These are phyloP conservation scores for Globisporangium radiosum DNA, from an alignment of 352 stramenopile genomes.

Conservation along the genomic window DNA sequence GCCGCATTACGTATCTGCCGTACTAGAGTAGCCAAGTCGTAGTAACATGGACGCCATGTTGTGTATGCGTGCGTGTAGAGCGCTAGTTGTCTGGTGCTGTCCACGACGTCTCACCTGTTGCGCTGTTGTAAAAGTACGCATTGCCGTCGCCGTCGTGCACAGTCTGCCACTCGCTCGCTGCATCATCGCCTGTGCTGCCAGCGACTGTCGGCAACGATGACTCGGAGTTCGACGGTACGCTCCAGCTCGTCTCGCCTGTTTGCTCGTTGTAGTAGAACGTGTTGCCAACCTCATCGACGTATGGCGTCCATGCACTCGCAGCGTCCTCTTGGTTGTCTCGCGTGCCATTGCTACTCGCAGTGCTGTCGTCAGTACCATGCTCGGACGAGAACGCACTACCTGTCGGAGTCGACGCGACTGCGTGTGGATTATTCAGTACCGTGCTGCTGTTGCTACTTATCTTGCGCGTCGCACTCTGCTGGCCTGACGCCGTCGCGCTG, in stretches of 20 bases:
- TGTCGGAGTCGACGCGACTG: background rate
- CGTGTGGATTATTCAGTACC: no score
- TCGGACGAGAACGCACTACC: background rate
- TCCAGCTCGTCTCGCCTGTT: slow-evolving; percentile 34
- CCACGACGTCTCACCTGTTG: slow-evolving; percentile 33
- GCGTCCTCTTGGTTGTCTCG: background rate
- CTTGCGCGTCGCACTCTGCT: no score
- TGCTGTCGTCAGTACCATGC: background rate
- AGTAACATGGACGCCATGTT: background rate
- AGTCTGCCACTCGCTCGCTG: slow-evolving; percentile 4
- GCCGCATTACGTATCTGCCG: no score
- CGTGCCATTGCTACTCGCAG: background rate
- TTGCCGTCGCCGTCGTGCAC: slow-evolving; percentile 15
- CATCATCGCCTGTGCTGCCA: no score
- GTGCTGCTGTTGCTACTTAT: no score
- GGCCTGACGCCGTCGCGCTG: no score
- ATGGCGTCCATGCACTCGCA: slow-evolving; percentile 19
- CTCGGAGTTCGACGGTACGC: background rate
- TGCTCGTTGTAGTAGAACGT: slow-evolving; percentile 35
- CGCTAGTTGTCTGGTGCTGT: slow-evolving; percentile 2
- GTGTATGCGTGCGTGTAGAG: background rate
- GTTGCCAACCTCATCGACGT: slow-evolving; percentile 21
- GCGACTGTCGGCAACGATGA: no score
- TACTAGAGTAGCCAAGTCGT: no score
- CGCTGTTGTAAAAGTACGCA: slow-evolving; percentile 37